phyloP scores from a whole-genome alignment of 805 yeast genomes.

The Priceomyces medius region DNA sequence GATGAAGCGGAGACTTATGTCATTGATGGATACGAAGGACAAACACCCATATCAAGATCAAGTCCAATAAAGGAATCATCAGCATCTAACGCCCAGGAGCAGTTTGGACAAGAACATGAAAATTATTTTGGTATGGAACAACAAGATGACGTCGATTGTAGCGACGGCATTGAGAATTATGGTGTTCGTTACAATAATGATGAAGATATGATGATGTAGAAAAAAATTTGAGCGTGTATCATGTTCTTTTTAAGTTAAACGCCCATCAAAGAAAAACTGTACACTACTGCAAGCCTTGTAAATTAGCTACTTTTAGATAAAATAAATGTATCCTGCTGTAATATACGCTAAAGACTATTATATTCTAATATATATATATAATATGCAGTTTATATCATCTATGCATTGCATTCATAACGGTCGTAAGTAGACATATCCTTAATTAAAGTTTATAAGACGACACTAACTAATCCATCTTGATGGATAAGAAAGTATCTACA shows the following conservation, averaged over 20 bases:
- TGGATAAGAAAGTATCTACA: slow-evolving; percentile 28
- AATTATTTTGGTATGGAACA: slow-evolving; percentile 37
- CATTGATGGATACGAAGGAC: slow-evolving; percentile 27
- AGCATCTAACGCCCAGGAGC: slow-evolving; percentile 6
- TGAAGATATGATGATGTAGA: slow-evolving; percentile 11
- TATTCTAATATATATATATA: background rate
- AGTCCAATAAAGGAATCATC: slow-evolving; percentile 2
- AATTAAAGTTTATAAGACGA: slow-evolving; percentile 1
- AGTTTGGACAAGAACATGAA: slow-evolving; percentile 33
- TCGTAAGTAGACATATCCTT: background rate
- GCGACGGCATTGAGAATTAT: slow-evolving; percentile 3
- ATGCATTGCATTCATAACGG: too few relatives aligned
- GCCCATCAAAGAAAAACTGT: too few relatives aligned
- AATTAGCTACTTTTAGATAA: slow-evolving; percentile 2
- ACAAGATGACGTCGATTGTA: slow-evolving; percentile 14
- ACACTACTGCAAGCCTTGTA: background rate
- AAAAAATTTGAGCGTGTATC: background rate
- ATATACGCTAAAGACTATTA: slow-evolving; percentile 1
- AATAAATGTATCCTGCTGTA: background rate
- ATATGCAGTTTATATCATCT: background rate
- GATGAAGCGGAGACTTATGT: slow-evolving; percentile 42
- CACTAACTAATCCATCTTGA: slow-evolving; percentile 28
- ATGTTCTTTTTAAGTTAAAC: too few relatives aligned
- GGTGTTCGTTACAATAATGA: slow-evolving; percentile 3
- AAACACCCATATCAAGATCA: slow-evolving; percentile 11